Evolutionary conservation across 331 rosid species (phyloP).

Genomic region (Stylosanthes scabra): DNA sequence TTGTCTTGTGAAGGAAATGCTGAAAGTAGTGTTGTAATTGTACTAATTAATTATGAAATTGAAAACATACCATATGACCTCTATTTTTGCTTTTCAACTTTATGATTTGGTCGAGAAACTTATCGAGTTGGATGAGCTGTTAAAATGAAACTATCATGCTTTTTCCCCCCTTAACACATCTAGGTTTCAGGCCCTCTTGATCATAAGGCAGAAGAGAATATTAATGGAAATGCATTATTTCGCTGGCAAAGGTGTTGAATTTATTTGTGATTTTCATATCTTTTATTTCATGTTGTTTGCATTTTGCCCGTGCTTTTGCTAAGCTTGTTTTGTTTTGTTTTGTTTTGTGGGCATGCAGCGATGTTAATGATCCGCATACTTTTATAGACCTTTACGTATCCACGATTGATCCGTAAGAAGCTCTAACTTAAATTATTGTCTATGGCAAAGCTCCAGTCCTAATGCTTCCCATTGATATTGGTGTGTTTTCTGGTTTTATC

Average conservation of each 20-base stretch:
- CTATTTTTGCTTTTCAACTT: neutral
- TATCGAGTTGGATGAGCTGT: slow-evolving; percentile 2
- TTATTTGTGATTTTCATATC: neutral
- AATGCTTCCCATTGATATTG: neutral
- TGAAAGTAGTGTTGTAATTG: neutral
- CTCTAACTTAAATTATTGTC: slow-evolving; percentile 33
- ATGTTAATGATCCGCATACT: slow-evolving; percentile 87
- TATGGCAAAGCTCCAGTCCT: slow-evolving; percentile 17
- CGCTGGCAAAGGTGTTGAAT: slow-evolving; percentile 92
- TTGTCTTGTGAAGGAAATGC: neutral
- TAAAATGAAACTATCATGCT: slow-evolving; percentile 16
- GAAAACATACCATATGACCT: neutral
- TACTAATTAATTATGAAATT: neutral
- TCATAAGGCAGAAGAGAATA: slow-evolving; percentile 64
- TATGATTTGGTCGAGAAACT: neutral
- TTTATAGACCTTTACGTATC: slow-evolving; percentile 89
- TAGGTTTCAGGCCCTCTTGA: slow-evolving; percentile 96
- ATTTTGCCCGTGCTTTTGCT: slow-evolving; percentile 15
- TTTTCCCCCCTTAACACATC: slow-evolving; percentile 49
- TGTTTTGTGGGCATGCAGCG: slow-evolving; percentile 61
- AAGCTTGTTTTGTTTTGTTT: slow-evolving; percentile 25
- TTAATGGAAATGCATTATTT: slow-evolving; percentile 81
- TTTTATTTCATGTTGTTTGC: neutral
- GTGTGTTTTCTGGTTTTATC: slow-evolving; percentile 24
- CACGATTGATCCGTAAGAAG: slow-evolving; percentile 78